These are phyloP conservation scores for Yamadazyma atlantica DNA, from an alignment of 1,139 yeast genomes.

Conservation along the genomic window DNA sequence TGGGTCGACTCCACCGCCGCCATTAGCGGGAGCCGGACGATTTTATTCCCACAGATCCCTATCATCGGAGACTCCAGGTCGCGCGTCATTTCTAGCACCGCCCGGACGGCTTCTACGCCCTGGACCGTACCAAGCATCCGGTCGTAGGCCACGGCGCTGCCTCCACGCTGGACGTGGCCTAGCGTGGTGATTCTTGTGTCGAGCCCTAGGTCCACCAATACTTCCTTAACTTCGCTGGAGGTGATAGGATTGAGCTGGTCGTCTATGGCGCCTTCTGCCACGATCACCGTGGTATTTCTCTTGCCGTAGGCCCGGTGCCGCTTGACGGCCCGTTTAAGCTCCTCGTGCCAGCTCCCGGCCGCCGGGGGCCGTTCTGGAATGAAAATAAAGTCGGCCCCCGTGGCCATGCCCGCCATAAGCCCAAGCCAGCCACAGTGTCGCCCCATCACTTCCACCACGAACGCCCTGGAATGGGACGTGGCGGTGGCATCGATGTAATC, in stretches of 20 bases:
- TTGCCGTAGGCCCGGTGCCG: conserved; percentile 71
- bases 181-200: conserved; percentile 78
- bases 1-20: conserved; percentile 73
- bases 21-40: conserved; percentile 66
- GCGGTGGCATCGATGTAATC: conserved; percentile 87
- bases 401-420: conserved; percentile 78
- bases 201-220: conserved; percentile 66
- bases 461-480: conserved; percentile 78
- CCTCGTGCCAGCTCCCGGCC: conserved; percentile 61
- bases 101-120: conserved; percentile 83
- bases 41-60: conserved; percentile 69
- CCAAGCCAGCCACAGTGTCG: conserved; percentile 90
- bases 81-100: conserved; percentile 68
- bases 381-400: conserved; percentile 78
- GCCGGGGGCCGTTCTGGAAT: conserved; percentile 78
- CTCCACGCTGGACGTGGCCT: conserved; percentile 88
- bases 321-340: conserved; percentile 61
- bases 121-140: conserved; percentile 74
- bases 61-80: conserved; percentile 76
- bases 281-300: conserved; percentile 77
- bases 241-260: conserved; percentile 64
- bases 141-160: conserved; percentile 80
- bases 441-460: conserved; percentile 88
- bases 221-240: conserved; percentile 66
- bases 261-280: conserved; percentile 82